Evolutionary conservation across 768 basidiomycete genomes (phyloP), one percentile per base, ranked within the genome.

Genomic region (Tulasnella sp.): DNA sequence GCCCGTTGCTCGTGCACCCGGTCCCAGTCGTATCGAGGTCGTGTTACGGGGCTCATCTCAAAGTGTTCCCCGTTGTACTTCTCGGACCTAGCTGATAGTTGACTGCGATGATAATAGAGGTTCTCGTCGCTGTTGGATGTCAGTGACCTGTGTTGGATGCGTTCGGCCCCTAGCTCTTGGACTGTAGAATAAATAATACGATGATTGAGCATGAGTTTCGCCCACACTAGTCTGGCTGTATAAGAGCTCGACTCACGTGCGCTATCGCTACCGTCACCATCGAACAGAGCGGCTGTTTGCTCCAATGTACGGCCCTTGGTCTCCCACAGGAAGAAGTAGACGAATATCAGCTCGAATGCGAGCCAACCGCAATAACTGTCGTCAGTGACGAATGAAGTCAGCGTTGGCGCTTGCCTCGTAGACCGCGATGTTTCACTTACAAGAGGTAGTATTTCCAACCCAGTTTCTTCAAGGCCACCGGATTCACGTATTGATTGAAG

Each of bases 401-500:
- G 3, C 24, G 34, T 3, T n/a, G 9, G 26, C 29, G 9, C 38
- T 4, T 51, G 26, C n/a, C 7, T 30, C 41, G 48, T 11, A 50
- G 10, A 23, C 10, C 11, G 10, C 48, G 11, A 50, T 50, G 48
- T 26, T 11, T 13, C 5, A 51, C 58, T 3, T 27, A 59, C 58
- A 59, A 49, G 29, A 59, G 58, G 58, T 59, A 59, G 32, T 73
- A 73, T 68, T 70, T 70, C 77, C 78, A 74, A 8, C 73, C 73
- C 4, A 81, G 64, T 0, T 68, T 68, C 3, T 74, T 71, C 23
- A 90, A 72, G 1, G 87, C 88, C 74, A 83, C 80, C 5, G 88
- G 86, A 65, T 89, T 89, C 50, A 87, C 79, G 56, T 87, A 85
- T 67, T 85, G 84, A 65, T 86, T 90, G 70, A 91, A 84, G 2